Evolutionary conservation across 1,284 basidiomycete genomes (phyloP).

Genomic region (Heimioporus retisporus): DNA sequence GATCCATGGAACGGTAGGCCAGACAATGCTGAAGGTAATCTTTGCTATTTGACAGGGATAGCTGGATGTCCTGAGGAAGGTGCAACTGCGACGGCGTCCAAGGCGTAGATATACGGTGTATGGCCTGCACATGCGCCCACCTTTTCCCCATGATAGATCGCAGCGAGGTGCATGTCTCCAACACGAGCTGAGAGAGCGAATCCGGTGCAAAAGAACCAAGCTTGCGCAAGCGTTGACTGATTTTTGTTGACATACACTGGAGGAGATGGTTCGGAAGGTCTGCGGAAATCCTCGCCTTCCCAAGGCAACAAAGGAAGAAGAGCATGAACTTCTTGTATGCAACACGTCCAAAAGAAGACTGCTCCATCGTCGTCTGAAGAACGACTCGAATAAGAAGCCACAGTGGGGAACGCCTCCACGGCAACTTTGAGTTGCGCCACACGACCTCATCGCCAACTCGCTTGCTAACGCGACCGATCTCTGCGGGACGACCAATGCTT

Average conservation of each 20-base stretch:
- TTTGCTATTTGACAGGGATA: conserved; percentile 42
- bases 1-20: conserved; percentile 4
- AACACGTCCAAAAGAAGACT: not conserved
- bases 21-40: conserved; percentile 12
- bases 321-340: not conserved
- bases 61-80: conserved; percentile 31
- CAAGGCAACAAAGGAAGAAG: conserved; percentile 38
- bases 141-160: conserved; percentile 10
- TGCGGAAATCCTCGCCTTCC: conserved; percentile 28
- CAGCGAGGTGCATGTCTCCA: conserved; percentile 9
- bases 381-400: not conserved
- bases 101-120: conserved; percentile 19
- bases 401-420: not conserved
- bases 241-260: not conserved
- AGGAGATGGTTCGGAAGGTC: conserved; percentile 38
- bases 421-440: not conserved
- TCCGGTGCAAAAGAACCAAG: conserved; percentile 26
- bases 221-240: conserved; percentile 44
- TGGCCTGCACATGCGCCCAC: conserved; percentile 10
- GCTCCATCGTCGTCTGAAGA: not conserved
- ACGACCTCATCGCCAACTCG: not conserved
- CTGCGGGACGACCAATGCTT: conserved; percentile 30
- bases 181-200: conserved; percentile 4
- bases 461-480: conserved; percentile 23
- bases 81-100: conserved; percentile 39